Evolutionary conservation across 768 basidiomycete genomes (phyloP), one percentile per base, ranked within the genome.

Genomic region (Leucocoprinus sp.): DNA sequence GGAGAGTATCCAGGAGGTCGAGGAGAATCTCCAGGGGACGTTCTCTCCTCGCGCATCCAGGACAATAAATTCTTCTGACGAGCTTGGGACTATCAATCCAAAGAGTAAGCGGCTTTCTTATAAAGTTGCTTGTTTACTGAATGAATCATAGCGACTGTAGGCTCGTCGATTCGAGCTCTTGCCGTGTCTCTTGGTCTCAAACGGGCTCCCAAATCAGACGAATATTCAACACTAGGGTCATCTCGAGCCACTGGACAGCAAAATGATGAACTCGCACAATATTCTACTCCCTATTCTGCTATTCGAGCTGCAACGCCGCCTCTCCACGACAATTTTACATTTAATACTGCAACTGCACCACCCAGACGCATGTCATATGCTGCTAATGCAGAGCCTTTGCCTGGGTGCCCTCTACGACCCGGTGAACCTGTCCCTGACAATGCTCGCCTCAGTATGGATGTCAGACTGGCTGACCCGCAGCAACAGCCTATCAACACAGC

Each of bases 121-220:
- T 42, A 43, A 31, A 47, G 51, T 52, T 53, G 37, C 37, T 54
- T 43, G 22, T 51, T 52, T 33, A 26, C 35, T 21, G 14, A 37
- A 19, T 23, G 28, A 24, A 21, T 41, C 8, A 18, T 26, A 28
- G 71, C 76, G n/a, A 75, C 70, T 12, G 75, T 88, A 12, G 66
- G 70, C 35, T 86, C 86, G 1, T 90, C 88, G 28, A 72, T 92
- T 50, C 82, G 72, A 58, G 79, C 82, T 0, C 66, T 91, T 33
- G 88, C 84, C n/a, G 80, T 68, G 33, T 86, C 87, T 9, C 67
- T 87, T 22, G 82, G 83, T 31, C 70, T 88, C 54, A 85, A 80
- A 60, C 79, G 79, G 22, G 58, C 64, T 37, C 45, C 45, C 48
- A 54, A 43, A 55, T 51, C 37, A 54, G 18, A 17, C 56, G 37